phyloP scores from a whole-genome alignment of 257 asterid species.

The Forsythia suspensa region DNA sequence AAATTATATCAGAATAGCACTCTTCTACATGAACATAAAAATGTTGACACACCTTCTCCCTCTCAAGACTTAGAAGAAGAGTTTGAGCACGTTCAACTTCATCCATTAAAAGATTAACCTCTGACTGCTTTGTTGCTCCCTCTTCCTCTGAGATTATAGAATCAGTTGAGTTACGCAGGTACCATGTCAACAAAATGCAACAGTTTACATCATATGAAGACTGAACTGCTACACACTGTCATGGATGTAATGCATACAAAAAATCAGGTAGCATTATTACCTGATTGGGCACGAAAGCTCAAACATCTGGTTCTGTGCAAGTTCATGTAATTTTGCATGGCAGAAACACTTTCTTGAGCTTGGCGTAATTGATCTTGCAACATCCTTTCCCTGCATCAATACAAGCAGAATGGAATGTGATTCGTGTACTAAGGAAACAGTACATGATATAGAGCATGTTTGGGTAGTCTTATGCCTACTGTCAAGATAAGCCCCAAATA shows the following conservation, averaged over 20 bases:
- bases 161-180: slow-evolving; percentile 21
- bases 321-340: slow-evolving; percentile 93
- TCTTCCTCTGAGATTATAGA: slow-evolving; percentile 72
- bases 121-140: slow-evolving; percentile 89
- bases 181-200: neutral
- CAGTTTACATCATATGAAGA: neutral
- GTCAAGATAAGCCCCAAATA: neutral
- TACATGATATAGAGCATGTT: neutral
- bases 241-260: slow-evolving; percentile 12
- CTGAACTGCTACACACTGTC: slow-evolving; percentile 7
- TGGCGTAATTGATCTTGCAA: slow-evolving; percentile 95
- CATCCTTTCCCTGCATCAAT: slow-evolving; percentile 71
- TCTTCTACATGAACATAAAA: slow-evolving; percentile 20
- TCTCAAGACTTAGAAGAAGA: slow-evolving; percentile 92
- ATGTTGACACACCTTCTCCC: slow-evolving; percentile 75
- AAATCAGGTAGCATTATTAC: slow-evolving; percentile 35
- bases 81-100: slow-evolving; percentile 98
- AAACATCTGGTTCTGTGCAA: slow-evolving; percentile 97
- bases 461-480: neutral
- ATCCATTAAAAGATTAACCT: slow-evolving; percentile 90
- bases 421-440: slow-evolving; percentile 17
- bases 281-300: slow-evolving; percentile 98
- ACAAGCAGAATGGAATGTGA: slow-evolving; percentile 22
- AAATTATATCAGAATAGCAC: slow-evolving; percentile 5
- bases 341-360: slow-evolving; percentile 95